phyloP scores from a whole-genome alignment of 2,329 filamentous ascomycete species.

The Exophiala alcalophila region DNA sequence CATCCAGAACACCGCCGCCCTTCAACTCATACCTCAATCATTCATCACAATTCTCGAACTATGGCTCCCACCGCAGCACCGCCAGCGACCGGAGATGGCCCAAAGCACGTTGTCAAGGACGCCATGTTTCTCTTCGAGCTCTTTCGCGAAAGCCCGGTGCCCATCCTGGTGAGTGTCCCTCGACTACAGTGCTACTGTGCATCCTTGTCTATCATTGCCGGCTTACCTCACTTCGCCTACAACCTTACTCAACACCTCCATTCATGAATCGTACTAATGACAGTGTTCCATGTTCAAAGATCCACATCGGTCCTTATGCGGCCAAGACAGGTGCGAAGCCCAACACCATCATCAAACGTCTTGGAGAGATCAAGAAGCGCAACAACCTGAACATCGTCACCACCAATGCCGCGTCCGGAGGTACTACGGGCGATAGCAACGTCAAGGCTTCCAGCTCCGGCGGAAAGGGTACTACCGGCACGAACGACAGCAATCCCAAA shows the following conservation, averaged over 20 bases:
- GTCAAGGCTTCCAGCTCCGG: not conserved
- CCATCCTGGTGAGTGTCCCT: constrained; percentile 14
- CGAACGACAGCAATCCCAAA: not conserved
- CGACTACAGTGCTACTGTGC: too few species aligned
- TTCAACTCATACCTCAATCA: not conserved
- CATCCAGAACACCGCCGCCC: not conserved
- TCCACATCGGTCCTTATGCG: constrained; percentile 14
- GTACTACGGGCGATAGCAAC: not conserved
- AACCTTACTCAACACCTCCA: not conserved
- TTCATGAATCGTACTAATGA: not conserved
- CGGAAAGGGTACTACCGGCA: not conserved
- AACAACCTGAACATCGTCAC: constrained; percentile 20
- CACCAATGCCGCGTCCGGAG: constrained; percentile 5
- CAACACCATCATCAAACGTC: constrained; percentile 18
- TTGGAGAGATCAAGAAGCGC: constrained; percentile 21
- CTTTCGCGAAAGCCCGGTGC: constrained; percentile 11
- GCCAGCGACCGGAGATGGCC: not conserved
- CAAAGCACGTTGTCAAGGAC: constrained; percentile 10
- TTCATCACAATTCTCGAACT: not conserved
- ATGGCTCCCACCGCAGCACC: constrained; percentile 8
- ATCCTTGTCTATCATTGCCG: not conserved
- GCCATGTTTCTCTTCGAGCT: constrained; percentile 18
- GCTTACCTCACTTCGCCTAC: not conserved
- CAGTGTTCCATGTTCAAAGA: constrained; percentile 3
- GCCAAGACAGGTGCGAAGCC: constrained; percentile 17